Evolutionary conservation across 768 basidiomycete genomes (phyloP).

Genomic region (Serendipita vermifera): DNA sequence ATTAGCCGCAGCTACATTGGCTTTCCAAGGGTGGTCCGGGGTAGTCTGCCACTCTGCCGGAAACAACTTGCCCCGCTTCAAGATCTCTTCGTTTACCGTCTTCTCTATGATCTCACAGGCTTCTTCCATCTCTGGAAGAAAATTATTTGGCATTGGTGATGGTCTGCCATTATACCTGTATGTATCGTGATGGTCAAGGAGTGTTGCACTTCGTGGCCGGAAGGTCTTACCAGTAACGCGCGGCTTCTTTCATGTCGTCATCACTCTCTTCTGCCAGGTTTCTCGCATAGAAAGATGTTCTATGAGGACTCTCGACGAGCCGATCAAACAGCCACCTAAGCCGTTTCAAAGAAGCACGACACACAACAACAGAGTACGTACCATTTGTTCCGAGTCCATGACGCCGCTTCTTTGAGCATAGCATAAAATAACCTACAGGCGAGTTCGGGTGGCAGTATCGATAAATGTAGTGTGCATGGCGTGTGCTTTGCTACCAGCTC

Average conservation of each 20-base stretch:
- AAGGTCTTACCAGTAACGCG: slow-evolving; percentile 52
- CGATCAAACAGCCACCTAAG: slow-evolving; percentile 80
- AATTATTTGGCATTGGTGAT: slow-evolving; percentile 41
- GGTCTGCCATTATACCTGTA: slow-evolving; percentile 66
- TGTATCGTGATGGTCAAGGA: background rate
- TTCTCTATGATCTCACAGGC: slow-evolving; percentile 59
- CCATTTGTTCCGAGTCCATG: slow-evolving; percentile 10
- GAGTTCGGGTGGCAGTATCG: slow-evolving; percentile 57
- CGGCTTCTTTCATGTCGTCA: slow-evolving; percentile 46
- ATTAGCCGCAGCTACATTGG: slow-evolving; percentile 77
- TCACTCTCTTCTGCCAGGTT: slow-evolving; percentile 27
- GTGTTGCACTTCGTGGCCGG: background rate
- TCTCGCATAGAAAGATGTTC: slow-evolving; percentile 64
- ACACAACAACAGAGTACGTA: background rate
- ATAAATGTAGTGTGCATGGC: slow-evolving; percentile 61
- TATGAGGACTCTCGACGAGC: slow-evolving; percentile 71
- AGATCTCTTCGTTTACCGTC: slow-evolving; percentile 58
- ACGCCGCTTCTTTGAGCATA: slow-evolving; percentile 47
- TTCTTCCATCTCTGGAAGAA: slow-evolving; percentile 62
- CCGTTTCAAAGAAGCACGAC: slow-evolving; percentile 36
- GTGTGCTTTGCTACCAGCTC: slow-evolving; percentile 53
- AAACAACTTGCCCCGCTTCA: slow-evolving; percentile 39
- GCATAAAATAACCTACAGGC: slow-evolving; percentile 63
- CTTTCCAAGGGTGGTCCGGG: slow-evolving; percentile 40
- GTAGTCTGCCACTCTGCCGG: slow-evolving; percentile 44